Conservation (phyloP, 345 rosid genomes). For the Clausena lansium region DNA sequence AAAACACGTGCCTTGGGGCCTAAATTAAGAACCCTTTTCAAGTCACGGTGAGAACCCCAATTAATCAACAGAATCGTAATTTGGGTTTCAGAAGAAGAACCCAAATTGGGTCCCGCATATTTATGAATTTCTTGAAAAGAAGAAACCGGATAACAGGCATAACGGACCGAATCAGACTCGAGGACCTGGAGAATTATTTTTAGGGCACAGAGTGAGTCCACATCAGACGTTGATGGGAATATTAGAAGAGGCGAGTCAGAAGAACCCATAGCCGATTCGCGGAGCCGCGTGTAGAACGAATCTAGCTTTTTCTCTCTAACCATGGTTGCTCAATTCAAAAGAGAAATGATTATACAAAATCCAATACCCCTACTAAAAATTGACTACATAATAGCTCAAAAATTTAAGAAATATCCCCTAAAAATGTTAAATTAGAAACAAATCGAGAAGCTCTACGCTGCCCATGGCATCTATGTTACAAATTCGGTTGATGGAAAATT, state of each 20-base stretch:
- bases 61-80: slow-evolving; percentile 66
- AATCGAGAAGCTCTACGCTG: not conserved
- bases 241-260: slow-evolving; percentile 69
- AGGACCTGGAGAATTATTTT: slow-evolving; percentile 78
- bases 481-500: not conserved
- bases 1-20: slow-evolving; percentile 66
- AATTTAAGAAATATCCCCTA: not conserved
- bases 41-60: slow-evolving; percentile 94
- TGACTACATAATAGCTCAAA: not conserved
- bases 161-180: slow-evolving; percentile 86
- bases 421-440: not conserved
- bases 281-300: slow-evolving; percentile 67
- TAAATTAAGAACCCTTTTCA: slow-evolving; percentile 49
- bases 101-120: slow-evolving; percentile 56
- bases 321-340: slow-evolving; percentile 38
- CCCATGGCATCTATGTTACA: not conserved
- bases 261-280: slow-evolving; percentile 61
- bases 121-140: slow-evolving; percentile 78
- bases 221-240: slow-evolving; percentile 93
- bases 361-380: not conserved
- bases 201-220: slow-evolving; percentile 83
- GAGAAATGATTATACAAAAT: too few species aligned
- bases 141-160: slow-evolving; percentile 92
- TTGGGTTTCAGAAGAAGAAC: slow-evolving; percentile 46
- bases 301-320: slow-evolving; percentile 77